A percentile compares a stretch with the other conserved stretches of the same genome.
phyloP scores from a whole-genome alignment of 768 basidiomycete species.

The Inosperma sp. region DNA sequence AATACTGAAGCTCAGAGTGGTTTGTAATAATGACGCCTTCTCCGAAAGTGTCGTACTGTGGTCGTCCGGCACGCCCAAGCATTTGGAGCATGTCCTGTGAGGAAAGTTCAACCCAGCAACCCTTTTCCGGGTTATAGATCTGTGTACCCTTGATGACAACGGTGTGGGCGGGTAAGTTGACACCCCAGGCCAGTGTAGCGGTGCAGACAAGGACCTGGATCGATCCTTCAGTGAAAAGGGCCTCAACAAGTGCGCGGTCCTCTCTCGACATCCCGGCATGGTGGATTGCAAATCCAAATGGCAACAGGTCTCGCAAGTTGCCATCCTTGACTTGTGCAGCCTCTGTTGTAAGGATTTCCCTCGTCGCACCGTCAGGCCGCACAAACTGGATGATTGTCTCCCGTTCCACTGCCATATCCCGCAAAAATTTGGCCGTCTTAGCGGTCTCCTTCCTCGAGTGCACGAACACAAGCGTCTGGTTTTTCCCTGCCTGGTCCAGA shows the following conservation, averaged over 20 bases:
- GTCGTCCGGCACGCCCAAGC: conserved; percentile 96
- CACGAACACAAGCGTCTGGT: conserved; percentile 93
- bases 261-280: conserved; percentile 95
- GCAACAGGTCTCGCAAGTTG: conserved; percentile 82
- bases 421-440: conserved; percentile 91
- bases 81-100: conserved; percentile 97
- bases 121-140: conserved; percentile 98
- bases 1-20: conserved; percentile 95
- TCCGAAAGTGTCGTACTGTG: conserved; percentile 95
- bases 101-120: conserved; percentile 93
- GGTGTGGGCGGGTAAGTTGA: conserved; percentile 95
- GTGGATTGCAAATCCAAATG: conserved; percentile 97
- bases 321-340: conserved; percentile 76
- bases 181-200: conserved; percentile 98
- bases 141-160: conserved; percentile 99
- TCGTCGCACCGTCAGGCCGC: conserved; percentile 84
- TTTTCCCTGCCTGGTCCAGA: conserved; percentile 81
- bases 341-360: conserved; percentile 86
- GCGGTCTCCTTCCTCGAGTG: conserved; percentile 98
- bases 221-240: conserved; percentile 87
- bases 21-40: conserved; percentile 99
- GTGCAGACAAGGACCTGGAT: conserved; percentile 95
- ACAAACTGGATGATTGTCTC: conserved; percentile 96
- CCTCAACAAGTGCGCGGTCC: conserved; percentile 89
- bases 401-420: conserved; percentile 94